phyloP scores from a whole-genome alignment of 192 early-diverging fungal species.

The Fimicolochytrium jonesii region DNA sequence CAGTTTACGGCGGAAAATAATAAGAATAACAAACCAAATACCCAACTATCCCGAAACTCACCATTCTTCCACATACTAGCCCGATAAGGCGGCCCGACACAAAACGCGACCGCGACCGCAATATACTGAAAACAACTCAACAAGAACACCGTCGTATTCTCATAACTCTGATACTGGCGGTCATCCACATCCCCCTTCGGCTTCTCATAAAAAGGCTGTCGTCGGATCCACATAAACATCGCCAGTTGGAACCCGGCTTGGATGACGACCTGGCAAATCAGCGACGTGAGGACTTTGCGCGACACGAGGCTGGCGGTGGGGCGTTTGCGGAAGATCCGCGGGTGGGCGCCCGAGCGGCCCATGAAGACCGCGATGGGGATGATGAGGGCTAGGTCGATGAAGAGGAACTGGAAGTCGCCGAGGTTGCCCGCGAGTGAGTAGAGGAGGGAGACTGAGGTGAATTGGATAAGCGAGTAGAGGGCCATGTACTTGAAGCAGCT shows the following conservation, averaged over 20 bases:
- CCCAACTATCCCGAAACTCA: too few species aligned
- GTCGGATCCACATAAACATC: conserved; percentile 66
- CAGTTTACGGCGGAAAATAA: too few species aligned
- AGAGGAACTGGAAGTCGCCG: conserved; percentile 95
- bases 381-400: conserved; percentile 90
- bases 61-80: conserved; percentile 83
- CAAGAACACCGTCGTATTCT: conserved; percentile 91
- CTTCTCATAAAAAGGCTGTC: conserved; percentile 69
- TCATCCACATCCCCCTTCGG: conserved; percentile 56
- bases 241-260: conserved; percentile 75
- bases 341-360: conserved; percentile 84
- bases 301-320: conserved; percentile 90
- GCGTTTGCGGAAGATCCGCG: conserved; percentile 65
- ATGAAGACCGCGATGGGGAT: conserved; percentile 65
- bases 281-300: conserved; percentile 83
- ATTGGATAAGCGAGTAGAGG: conserved; percentile 94
- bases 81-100: conserved; percentile 94
- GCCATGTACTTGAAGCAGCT: conserved; percentile 99
- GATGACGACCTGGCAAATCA: conserved; percentile 86
- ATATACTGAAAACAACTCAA: conserved; percentile 92
- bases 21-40: conserved; percentile 47
- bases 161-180: conserved; percentile 70
- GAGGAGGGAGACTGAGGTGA: conserved; percentile 87
- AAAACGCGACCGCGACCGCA: conserved; percentile 83
- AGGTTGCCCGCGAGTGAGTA: conserved; percentile 85